Evolutionary conservation across 176 grass and related monocot genomes (phyloP).

Genomic region (Rhynchospora tenuis): DNA sequence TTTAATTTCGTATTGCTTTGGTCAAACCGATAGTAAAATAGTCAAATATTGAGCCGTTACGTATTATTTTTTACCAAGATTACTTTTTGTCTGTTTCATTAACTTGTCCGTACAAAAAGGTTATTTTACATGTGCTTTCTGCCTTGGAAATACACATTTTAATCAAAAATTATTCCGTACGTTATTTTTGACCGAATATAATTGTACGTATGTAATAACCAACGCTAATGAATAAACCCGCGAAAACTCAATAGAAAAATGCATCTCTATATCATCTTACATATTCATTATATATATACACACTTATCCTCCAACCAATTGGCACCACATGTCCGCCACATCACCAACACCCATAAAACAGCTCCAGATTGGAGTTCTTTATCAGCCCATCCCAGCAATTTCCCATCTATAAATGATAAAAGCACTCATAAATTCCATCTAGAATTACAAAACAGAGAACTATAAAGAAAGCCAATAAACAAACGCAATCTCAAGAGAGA

Average conservation of each 20-base stretch:
- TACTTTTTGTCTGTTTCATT: not conserved
- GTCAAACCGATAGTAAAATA: not conserved
- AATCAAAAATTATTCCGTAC: not conserved
- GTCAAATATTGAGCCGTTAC: not conserved
- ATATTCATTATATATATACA: no score
- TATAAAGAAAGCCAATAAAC: constrained; percentile 7
- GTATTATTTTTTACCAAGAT: not conserved
- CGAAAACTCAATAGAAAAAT: not conserved
- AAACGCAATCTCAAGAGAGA: not conserved
- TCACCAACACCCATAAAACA: not conserved
- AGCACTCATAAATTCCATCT: not conserved
- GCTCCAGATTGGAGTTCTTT: not conserved
- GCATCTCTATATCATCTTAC: no score
- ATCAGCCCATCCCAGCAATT: not conserved
- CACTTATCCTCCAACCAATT: not conserved
- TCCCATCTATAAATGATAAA: not conserved
- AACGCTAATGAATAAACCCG: not conserved
- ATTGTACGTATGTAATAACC: not conserved
- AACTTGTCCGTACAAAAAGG: not conserved
- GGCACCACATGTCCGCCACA: not conserved
- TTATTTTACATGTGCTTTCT: not conserved
- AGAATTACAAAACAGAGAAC: not conserved
- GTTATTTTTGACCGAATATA: not conserved
- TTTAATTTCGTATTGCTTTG: not conserved
- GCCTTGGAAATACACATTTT: not conserved